phyloP scores from a whole-genome alignment of 2,329 filamentous ascomycete genomes.

The Penicillium sp. region DNA sequence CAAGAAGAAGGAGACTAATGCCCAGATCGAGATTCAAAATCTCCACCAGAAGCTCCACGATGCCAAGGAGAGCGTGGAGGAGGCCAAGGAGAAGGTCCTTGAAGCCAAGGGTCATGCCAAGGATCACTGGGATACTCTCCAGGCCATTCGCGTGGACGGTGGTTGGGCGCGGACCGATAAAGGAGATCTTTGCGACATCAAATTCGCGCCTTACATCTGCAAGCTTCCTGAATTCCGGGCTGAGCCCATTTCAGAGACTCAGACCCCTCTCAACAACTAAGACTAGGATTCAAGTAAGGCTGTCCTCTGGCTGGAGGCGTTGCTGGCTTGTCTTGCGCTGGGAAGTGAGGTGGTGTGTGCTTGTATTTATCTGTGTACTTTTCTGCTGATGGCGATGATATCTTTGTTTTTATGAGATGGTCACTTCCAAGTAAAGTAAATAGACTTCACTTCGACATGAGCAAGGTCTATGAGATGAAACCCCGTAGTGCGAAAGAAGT shows the following conservation, averaged over 20 bases:
- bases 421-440: no score
- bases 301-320: neutral
- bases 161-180: neutral
- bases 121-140: neutral
- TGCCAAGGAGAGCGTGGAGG: neutral
- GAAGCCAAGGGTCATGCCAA: neutral
- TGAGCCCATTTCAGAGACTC: neutral
- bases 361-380: neutral
- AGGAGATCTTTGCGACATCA: neutral
- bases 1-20: neutral
- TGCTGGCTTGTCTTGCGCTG: neutral
- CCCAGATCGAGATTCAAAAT: neutral
- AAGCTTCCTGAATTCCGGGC: neutral
- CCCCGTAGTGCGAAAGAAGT: no score
- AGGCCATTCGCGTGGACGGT: conserved; percentile 2
- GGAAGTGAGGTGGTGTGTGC: neutral
- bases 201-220: neutral
- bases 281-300: neutral
- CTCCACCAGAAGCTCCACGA: conserved; percentile 1
- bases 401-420: neutral
- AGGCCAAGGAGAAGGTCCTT: neutral
- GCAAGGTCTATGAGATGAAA: no score
- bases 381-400: neutral
- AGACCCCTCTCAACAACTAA: neutral
- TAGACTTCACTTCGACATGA: no score